Evolutionary conservation across 73 alveolate genomes (phyloP).

Genomic region (Paraurostyla sp.): DNA sequence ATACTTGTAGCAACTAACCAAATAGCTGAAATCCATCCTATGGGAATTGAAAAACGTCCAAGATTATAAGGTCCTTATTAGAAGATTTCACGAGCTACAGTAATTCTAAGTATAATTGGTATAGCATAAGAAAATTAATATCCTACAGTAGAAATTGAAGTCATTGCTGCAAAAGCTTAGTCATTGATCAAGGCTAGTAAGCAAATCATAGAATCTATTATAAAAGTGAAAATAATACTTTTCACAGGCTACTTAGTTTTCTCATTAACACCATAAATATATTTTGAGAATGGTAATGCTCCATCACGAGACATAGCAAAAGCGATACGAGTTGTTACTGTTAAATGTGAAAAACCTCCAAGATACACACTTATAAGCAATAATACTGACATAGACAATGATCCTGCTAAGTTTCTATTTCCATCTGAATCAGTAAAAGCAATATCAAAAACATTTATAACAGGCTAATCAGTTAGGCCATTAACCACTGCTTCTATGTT

Average conservation of each 20-base stretch:
- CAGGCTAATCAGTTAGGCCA: slow-evolving; percentile 1
- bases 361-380: neutral
- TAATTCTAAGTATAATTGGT: slow-evolving; percentile 8
- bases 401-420: neutral
- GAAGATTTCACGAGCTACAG: neutral
- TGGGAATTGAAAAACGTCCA: neutral
- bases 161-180: slow-evolving; percentile 16
- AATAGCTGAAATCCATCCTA: neutral
- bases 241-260: neutral
- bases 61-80: neutral
- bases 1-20: neutral
- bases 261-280: neutral
- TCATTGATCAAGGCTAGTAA: neutral
- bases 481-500: neutral
- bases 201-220: neutral
- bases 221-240: neutral
- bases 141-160: neutral
- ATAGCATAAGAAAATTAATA: slow-evolving; percentile 19
- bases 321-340: neutral
- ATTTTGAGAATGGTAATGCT: neutral
- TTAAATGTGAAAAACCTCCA: neutral
- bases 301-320: slow-evolving; percentile 22
- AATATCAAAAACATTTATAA: neutral
- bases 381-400: neutral
- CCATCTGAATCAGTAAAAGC: neutral